Percentiles rank a stretch among this genome's conserved stretches.
Conservation (phyloP, 2,329 filamentous ascomycete species). For the Ceratocystis lukuohia region DNA sequence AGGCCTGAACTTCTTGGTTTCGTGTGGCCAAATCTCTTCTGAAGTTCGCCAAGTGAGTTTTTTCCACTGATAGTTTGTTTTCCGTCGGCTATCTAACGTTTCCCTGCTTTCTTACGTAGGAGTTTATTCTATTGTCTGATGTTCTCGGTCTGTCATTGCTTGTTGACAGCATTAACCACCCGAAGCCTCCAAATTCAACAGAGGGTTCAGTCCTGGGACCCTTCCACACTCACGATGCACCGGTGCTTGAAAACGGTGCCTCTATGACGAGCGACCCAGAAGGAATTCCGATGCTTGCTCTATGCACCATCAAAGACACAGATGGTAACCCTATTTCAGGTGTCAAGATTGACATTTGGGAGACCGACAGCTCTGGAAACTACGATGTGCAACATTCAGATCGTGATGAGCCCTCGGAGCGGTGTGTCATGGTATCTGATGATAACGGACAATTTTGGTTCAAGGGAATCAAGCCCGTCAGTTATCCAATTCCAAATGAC, state of each 20-base stretch:
- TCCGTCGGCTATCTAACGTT: neutral
- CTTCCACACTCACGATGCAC: slow-evolving; percentile 65
- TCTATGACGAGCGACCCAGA: slow-evolving; percentile 49
- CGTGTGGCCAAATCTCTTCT: slow-evolving; percentile 53
- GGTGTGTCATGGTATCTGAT: slow-evolving; percentile 25
- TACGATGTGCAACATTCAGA: slow-evolving; percentile 63
- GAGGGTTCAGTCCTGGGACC: slow-evolving; percentile 68
- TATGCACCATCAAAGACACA: slow-evolving; percentile 53
- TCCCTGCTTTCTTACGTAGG: slow-evolving; percentile 28
- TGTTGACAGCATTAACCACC: slow-evolving; percentile 64
- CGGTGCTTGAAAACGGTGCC: slow-evolving; percentile 37
- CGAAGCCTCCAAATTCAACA: slow-evolving; percentile 52
- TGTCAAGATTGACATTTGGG: slow-evolving; percentile 65
- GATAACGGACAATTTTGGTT: slow-evolving; percentile 54
- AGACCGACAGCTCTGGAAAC: slow-evolving; percentile 58
- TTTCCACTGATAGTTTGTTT: neutral
- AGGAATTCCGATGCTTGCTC: slow-evolving; percentile 51
- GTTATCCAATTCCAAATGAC: slow-evolving; percentile 74
- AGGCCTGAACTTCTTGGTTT: slow-evolving; percentile 53
- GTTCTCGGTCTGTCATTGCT: slow-evolving; percentile 61
- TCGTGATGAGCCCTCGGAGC: slow-evolving; percentile 31
- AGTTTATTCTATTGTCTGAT: slow-evolving; percentile 67
- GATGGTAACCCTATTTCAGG: slow-evolving; percentile 43
- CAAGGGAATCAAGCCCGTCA: slow-evolving; percentile 68
- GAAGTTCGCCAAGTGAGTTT: slow-evolving; percentile 49